Evolutionary conservation across 495 filamentous ascomycete genomes (phyloP), one percentile per base, ranked within the genome.

Genomic region (Amphirosellinia nigrospora): DNA sequence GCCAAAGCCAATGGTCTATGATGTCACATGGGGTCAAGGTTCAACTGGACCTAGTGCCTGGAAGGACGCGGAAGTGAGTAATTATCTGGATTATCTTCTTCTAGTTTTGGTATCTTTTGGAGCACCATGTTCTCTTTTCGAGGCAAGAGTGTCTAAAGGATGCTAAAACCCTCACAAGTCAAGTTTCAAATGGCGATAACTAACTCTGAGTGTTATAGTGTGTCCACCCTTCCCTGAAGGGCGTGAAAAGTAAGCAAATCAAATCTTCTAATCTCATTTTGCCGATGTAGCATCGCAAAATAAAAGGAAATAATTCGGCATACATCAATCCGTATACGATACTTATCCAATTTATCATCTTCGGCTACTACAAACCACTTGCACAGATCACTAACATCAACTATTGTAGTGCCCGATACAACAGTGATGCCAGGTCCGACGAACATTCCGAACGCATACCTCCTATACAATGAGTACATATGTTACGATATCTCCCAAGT

Each of bases 401-500:
- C 32, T 34, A n/a, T 23, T 53, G 21, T 13, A 43, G 70, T 86
- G 85, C 86, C 87, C 53, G 86, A 88, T 71, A 80, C 76, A 6
- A 73, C 75, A 0, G 69, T 79, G 3, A 34, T 38, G 9, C 83
- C 86, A 4, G 80, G 79, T 1, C 28, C 75, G 3, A 86, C 83
- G 4, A 75, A 76, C 13, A 70, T 82, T 9, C 19, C 56, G 0
- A 66, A 72, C 34, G 75, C 81, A 0, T 71, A 71, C 23, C 79
- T 91, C 26, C 73, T 76, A 6, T 91, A 90, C 75, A 90, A 91
- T 73, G 89, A 91, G 84, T 96, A 94, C 75, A 93, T 96, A 59
- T 85, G 85, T 34, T 97, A 97, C 73, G 88, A 95, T 74, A 84
- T 93, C 10, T 82, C 89, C 1, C 94, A 97, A 81, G 87, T 96